These are phyloP conservation scores for Penicillium sp. DNA, from an alignment of 2,329 filamentous ascomycete species.

Conservation along the genomic window DNA sequence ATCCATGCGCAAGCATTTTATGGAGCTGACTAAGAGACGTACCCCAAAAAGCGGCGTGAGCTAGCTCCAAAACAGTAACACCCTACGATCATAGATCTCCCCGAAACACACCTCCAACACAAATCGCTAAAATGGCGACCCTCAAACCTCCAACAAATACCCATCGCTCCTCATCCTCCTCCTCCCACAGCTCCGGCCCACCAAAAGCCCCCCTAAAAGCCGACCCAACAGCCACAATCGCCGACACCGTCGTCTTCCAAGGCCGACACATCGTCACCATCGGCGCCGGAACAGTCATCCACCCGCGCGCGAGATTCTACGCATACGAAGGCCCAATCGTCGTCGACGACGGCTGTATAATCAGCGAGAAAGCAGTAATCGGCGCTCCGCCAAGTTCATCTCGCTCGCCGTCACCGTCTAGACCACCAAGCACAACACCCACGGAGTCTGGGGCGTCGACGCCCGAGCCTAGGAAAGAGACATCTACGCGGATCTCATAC, in stretches of 20 bases:
- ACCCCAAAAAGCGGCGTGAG: not conserved
- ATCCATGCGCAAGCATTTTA: not conserved
- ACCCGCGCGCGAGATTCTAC: conserved; percentile 78
- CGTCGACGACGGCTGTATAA: conserved; percentile 76
- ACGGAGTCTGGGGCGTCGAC: conserved; percentile 2
- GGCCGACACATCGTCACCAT: conserved; percentile 78
- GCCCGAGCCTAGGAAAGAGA: conserved; percentile 6
- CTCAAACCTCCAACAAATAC: conserved; percentile 32
- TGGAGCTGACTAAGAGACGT: not conserved
- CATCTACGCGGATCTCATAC: conserved; percentile 35
- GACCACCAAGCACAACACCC: not conserved
- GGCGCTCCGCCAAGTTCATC: conserved; percentile 48
- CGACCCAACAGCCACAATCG: conserved; percentile 39
- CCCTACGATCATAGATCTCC: not conserved
- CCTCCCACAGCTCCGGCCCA: conserved; percentile 25
- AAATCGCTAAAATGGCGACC: conserved; percentile 18
- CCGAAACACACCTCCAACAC: conserved; percentile 6
- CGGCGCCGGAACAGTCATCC: conserved; percentile 74
- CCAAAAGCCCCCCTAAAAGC: conserved; percentile 38
- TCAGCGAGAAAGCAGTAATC: conserved; percentile 63
- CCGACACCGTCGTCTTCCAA: conserved; percentile 41
- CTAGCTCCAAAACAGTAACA: not conserved
- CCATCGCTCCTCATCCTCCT: conserved; percentile 25
- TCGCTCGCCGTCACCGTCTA: conserved; percentile 10
- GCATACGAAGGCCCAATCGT: conserved; percentile 75